Conservation (phyloP, 2,329 filamentous ascomycete genomes). For the Colletotrichum australisinense region DNA sequence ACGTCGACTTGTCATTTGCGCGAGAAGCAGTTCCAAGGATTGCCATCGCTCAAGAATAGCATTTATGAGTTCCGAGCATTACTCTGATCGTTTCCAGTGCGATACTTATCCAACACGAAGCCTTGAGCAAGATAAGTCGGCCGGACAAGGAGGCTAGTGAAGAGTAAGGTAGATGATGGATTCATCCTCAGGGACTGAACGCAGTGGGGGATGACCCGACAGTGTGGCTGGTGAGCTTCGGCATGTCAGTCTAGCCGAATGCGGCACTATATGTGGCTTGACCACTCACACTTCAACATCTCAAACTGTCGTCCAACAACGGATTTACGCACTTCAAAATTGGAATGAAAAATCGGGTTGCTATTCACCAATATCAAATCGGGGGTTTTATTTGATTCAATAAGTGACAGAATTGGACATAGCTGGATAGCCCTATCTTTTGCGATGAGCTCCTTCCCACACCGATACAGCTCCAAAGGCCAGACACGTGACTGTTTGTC, state of each 20-base stretch:
- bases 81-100: neutral
- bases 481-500: slow-evolving; percentile 30
- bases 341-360: too few relatives aligned
- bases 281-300: neutral
- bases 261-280: neutral
- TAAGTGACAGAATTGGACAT: neutral
- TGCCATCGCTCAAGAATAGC: neutral
- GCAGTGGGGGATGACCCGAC: neutral
- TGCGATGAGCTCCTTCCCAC: neutral
- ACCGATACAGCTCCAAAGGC: neutral
- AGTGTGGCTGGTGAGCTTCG: neutral
- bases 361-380: too few relatives aligned
- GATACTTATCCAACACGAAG: too few relatives aligned
- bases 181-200: neutral
- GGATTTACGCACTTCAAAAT: too few relatives aligned
- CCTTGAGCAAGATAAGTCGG: too few relatives aligned
- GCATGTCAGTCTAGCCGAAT: neutral
- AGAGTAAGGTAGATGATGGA: neutral
- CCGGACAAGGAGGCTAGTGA: neutral
- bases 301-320: neutral
- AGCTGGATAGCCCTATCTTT: neutral
- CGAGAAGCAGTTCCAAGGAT: fast-evolving
- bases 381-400: neutral
- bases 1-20: neutral
- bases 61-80: neutral